A percentile compares a stretch with the other conserved stretches of the same genome.
These are phyloP conservation scores for Cajanus cajan DNA, from an alignment of 306 rosid species.

Conservation along the genomic window DNA sequence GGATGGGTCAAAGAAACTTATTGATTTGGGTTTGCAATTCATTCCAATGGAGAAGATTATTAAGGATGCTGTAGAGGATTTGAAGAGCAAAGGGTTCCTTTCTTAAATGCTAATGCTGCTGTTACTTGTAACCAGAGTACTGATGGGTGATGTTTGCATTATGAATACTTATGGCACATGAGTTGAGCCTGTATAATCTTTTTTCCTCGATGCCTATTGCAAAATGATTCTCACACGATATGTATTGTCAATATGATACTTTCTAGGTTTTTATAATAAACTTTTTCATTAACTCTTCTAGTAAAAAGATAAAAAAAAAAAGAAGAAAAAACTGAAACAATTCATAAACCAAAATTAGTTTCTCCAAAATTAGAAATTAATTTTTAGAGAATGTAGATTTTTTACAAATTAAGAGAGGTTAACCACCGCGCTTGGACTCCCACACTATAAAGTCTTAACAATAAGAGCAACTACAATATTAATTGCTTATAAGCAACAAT, in stretches of 20 bases:
- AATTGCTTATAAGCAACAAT: too few relatives aligned
- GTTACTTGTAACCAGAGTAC: background rate
- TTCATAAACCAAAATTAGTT: too few relatives aligned
- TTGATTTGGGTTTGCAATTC: constrained; percentile 74
- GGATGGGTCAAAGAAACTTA: constrained; percentile 59
- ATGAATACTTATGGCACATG: background rate
- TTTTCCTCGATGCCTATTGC: background rate
- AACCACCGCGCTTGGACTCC: too few relatives aligned
- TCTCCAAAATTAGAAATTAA: too few relatives aligned
- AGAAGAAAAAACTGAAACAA: too few relatives aligned
- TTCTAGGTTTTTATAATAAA: too few relatives aligned
- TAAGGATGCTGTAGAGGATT: constrained; percentile 78
- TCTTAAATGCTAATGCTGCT: constrained; percentile 39
- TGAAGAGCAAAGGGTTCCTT: constrained; percentile 70
- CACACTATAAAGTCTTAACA: too few relatives aligned
- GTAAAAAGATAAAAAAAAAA: too few relatives aligned
- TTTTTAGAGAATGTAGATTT: too few relatives aligned
- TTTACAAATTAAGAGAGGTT: too few relatives aligned
- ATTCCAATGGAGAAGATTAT: constrained; percentile 83
- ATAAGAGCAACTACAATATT: too few relatives aligned
- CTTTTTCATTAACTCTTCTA: too few relatives aligned
- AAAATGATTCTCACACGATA: background rate
- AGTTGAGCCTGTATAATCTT: constrained; percentile 8
- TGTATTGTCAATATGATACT: background rate
- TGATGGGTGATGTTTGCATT: background rate